Evolutionary conservation across 495 filamentous ascomycete species (phyloP), one percentile per base, ranked within the genome.

Genomic region (Aspergillus conjunctus): DNA sequence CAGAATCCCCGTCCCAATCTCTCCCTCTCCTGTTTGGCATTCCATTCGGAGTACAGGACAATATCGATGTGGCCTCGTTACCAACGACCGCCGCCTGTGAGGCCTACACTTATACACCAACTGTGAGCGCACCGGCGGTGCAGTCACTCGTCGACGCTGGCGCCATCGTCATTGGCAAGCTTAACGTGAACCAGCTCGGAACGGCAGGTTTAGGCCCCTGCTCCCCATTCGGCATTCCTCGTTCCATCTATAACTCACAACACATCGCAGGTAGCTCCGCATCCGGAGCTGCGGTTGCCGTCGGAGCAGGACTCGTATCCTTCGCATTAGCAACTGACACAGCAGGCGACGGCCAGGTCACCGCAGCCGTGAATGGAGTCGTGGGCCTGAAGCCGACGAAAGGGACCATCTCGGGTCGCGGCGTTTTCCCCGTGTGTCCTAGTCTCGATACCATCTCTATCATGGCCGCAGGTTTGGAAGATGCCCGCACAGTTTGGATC

Each of bases 311-410:
- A 0, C 34, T 54, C 0, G 37, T 54, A 20, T 43, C 33, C 4
- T 54, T 54, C 52, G 33, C 52, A 20, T 17, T 54, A 26, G 33
- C 33, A 8, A 54, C 34, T 9, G 52, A 54, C 15, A 54, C 52
- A 22, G 43, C 21, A 54, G 52, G 52, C 20, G 52, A 30, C 7
- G 21, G 52, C 1, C 18, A 22, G 1, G 17, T 18, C 5, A 18
- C 33, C 14, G 4, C 33, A 41, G 33, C 18, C 0, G 11, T 43
- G 6, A 43, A 43, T 17, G 20, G 34, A 5, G 18, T 43, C 33
- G 20, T 43, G 21, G 12, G n/a, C 0, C 33, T 54, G 8, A 43
- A 54, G 11, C 33, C 52, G 0, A 54, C 52, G 0, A 20, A n/a
- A 43, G 52, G 52, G 0, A 54, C 52, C 1, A 26, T 54, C 4